These are phyloP conservation scores for Ilex aquifolium DNA, from an alignment of 257 asterid genomes.

Conservation along the genomic window DNA sequence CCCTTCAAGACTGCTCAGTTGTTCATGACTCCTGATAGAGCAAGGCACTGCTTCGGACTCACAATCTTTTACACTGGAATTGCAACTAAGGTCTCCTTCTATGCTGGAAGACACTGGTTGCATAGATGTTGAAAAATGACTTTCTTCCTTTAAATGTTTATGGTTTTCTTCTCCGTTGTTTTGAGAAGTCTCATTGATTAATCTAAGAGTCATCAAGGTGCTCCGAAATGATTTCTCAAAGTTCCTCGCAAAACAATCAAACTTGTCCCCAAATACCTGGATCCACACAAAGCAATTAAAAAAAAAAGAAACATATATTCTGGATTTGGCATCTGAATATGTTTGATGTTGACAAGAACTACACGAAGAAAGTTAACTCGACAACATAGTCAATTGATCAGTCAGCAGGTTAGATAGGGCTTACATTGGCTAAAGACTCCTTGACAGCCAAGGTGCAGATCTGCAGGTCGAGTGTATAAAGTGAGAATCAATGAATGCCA, in stretches of 20 bases:
- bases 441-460: slow-evolving; percentile 68
- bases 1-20: slow-evolving; percentile 22
- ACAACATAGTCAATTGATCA: neutral
- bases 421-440: slow-evolving; percentile 36
- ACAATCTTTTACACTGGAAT: slow-evolving; percentile 16
- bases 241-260: slow-evolving; percentile 33
- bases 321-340: too few relatives aligned
- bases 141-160: slow-evolving; percentile 16
- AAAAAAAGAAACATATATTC: neutral
- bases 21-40: slow-evolving; percentile 13
- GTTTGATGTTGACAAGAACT: too few relatives aligned
- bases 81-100: slow-evolving; percentile 18
- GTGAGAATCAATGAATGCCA: slow-evolving; percentile 13
- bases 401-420: slow-evolving; percentile 13
- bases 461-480: slow-evolving; percentile 33
- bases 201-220: slow-evolving; percentile 49
- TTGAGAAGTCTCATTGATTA: slow-evolving; percentile 44
- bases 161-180: slow-evolving; percentile 22
- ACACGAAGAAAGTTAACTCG: neutral
- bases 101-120: slow-evolving; percentile 14
- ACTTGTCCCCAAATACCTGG: slow-evolving; percentile 37
- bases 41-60: slow-evolving; percentile 19
- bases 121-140: slow-evolving; percentile 29
- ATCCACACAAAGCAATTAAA: slow-evolving; percentile 23
- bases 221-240: slow-evolving; percentile 46